Base-by-base conservation (phyloP, 1,139 yeast species). In the Pichia sp. region DNA sequence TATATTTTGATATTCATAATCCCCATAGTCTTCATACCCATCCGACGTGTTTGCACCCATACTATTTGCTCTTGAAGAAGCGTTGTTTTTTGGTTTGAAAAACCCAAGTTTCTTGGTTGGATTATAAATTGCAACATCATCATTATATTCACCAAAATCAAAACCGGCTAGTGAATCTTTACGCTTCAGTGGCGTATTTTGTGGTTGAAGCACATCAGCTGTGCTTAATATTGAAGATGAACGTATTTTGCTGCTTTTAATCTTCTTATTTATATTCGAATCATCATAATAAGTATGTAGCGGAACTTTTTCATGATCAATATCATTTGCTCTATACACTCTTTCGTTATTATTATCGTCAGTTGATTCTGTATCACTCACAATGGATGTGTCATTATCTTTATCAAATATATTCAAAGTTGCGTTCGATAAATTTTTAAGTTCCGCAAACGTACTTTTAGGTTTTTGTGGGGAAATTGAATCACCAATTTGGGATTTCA, bases 71-170 rank as follows among this genome's bases (percentile, higher is more conserved):
- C 46, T 46, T 5, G 44, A 34, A 8, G 19, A 13, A 2, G 25
- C 13, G 27, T 25, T 16, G 9, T 27, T 27, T 5, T 41, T 41
- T 25, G 31, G 16, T n/a, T 41, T 41, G 2, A 41, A 14, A 16
- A 41, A 27, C 2, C 44, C 44, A 27, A 27, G 16, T 11, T 34
- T 50, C 11, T 43, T 41, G 6, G 11, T 42, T 27, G 52, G 51
- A 30, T 33, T 48, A 30, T 45, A 51, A 1, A 45, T 28, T 14
- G 49, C 48, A 36, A 48, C 44, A 36, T 51, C 54, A 44, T 43
- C 31, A 18, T 31, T 38, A 16, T 34, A 45, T n/a, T 51, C 49
- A 27, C 46, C 49, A 46, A 34, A 38, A 43, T 46, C 47, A 43
- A 34, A 45, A 16, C 28, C 44, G 5, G 51, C 44, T 1, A 46